phyloP scores from a whole-genome alignment of 306 rosid species.

The Citrullus amarus region DNA sequence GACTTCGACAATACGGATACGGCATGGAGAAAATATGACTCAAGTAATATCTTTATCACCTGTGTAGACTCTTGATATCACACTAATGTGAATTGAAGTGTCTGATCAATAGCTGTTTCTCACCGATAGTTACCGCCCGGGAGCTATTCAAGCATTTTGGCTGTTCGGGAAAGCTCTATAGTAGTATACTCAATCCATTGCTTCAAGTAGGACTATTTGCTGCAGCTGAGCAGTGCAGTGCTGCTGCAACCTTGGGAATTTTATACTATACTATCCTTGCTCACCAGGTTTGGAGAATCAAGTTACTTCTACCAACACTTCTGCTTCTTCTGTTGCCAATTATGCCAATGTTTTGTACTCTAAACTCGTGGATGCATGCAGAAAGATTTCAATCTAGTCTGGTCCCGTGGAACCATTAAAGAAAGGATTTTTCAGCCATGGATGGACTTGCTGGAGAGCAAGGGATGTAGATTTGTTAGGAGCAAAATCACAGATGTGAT shows the following conservation, averaged over 20 bases:
- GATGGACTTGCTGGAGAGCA: slow-evolving; percentile 30
- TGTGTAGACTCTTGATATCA: background rate
- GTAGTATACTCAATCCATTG: slow-evolving; percentile 30
- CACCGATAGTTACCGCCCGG: slow-evolving; percentile 40
- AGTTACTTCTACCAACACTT: background rate
- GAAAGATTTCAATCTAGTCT: slow-evolving; percentile 45
- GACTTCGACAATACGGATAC: slow-evolving; percentile 48
- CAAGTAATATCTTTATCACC: slow-evolving; percentile 23
- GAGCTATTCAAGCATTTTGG: slow-evolving; percentile 47
- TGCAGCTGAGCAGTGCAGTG: slow-evolving; percentile 51
- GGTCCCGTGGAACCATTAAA: slow-evolving; percentile 34
- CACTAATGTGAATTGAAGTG: background rate
- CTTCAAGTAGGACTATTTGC: slow-evolving; percentile 45
- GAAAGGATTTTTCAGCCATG: slow-evolving; percentile 36
- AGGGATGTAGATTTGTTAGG: slow-evolving; percentile 37
- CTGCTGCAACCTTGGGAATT: slow-evolving; percentile 41
- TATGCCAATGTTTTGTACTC: background rate
- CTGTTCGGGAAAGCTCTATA: slow-evolving; percentile 38
- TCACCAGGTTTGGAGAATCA: slow-evolving; percentile 35
- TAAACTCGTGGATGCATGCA: slow-evolving; percentile 10
- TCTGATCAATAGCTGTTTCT: slow-evolving; percentile 6
- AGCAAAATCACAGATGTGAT: slow-evolving; percentile 24
- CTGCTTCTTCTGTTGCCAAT: background rate
- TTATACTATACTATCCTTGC: slow-evolving; percentile 30
- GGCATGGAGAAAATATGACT: slow-evolving; percentile 41